Evolutionary conservation across 2,329 filamentous ascomycete species (phyloP).

Genomic region (Penicillium hordei): DNA sequence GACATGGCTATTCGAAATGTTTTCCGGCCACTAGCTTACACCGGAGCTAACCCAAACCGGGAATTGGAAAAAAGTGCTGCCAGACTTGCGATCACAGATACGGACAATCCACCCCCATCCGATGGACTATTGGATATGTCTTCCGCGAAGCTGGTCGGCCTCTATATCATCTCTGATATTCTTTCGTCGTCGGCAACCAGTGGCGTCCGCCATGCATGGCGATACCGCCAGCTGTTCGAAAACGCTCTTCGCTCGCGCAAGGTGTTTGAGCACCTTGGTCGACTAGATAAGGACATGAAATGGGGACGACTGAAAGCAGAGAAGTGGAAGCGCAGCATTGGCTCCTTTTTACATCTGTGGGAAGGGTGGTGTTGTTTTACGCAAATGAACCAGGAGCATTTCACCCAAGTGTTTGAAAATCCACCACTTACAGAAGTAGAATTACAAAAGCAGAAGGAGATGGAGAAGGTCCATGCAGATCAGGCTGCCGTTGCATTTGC

Average conservation of each 20-base stretch:
- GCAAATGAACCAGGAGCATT: conserved; percentile 68
- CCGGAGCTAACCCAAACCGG: conserved; percentile 63
- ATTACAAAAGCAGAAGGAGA: conserved; percentile 40
- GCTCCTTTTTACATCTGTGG: conserved; percentile 68
- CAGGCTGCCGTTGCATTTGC: conserved; percentile 36
- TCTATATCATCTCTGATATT: conserved; percentile 80
- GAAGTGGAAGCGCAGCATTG: conserved; percentile 78
- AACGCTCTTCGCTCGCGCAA: conserved; percentile 64
- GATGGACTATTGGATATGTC: conserved; percentile 63
- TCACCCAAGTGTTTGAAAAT: conserved; percentile 69
- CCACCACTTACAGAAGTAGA: conserved; percentile 59
- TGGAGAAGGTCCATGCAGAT: conserved; percentile 44
- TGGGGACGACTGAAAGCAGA: conserved; percentile 83
- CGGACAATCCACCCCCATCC: conserved; percentile 33
- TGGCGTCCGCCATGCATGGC: conserved; percentile 80
- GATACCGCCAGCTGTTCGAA: conserved; percentile 80
- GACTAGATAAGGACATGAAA: conserved; percentile 66
- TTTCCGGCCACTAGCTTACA: conserved; percentile 71
- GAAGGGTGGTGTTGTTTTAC: conserved; percentile 67
- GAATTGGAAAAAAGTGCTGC: conserved; percentile 32
- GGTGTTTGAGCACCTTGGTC: conserved; percentile 73
- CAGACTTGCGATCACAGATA: conserved; percentile 38
- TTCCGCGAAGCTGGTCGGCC: conserved; percentile 71
- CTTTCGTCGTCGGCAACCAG: conserved; percentile 74
- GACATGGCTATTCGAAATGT: conserved; percentile 83